phyloP scores from a whole-genome alignment of 805 yeast genomes.

The Schizosaccharomyces japonicus region DNA sequence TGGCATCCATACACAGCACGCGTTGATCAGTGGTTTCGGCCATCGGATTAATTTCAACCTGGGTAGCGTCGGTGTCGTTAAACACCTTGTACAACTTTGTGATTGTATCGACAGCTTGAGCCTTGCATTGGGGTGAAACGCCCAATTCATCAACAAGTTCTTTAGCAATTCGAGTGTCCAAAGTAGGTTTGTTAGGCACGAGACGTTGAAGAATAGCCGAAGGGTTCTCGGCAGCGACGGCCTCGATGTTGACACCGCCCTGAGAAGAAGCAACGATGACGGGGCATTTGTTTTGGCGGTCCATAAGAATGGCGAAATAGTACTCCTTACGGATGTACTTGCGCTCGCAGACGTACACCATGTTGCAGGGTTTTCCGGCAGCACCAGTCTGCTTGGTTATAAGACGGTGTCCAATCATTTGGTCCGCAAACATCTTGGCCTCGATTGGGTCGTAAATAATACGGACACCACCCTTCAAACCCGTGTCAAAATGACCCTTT shows the following conservation, averaged over 20 bases:
- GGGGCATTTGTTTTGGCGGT: conserved; percentile 74
- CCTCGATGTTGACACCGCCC: conserved; percentile 99
- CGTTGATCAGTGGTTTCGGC: conserved; percentile 75
- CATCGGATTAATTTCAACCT: conserved; percentile 94
- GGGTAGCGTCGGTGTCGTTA: conserved; percentile 82
- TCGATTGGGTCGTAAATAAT: conserved; percentile 32
- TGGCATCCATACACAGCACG: conserved; percentile 97
- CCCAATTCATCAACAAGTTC: conserved; percentile 63
- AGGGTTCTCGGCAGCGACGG: conserved; percentile 82
- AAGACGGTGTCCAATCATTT: conserved; percentile 79
- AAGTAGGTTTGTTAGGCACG: conserved; percentile 54
- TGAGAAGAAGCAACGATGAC: conserved; percentile 86
- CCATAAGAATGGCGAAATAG: conserved; percentile 80
- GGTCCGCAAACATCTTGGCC: conserved; percentile 61
- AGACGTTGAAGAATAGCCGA: conserved; percentile 74
- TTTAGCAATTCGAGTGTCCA: conserved; percentile 50
- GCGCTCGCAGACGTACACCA: conserved; percentile 87
- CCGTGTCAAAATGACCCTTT: conserved; percentile 90
- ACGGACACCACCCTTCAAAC: conserved; percentile 84
- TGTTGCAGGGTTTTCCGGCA: conserved; percentile 88
- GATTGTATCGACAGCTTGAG: conserved; percentile 71
- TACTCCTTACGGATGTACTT: conserved; percentile 87
- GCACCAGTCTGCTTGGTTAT: conserved; percentile 97
- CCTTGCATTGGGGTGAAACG: conserved; percentile 49
- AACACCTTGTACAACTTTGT: conserved; percentile 74